Evolutionary conservation across 1,139 yeast species (phyloP).

Genomic region (Zygosaccharomyces sapae): DNA sequence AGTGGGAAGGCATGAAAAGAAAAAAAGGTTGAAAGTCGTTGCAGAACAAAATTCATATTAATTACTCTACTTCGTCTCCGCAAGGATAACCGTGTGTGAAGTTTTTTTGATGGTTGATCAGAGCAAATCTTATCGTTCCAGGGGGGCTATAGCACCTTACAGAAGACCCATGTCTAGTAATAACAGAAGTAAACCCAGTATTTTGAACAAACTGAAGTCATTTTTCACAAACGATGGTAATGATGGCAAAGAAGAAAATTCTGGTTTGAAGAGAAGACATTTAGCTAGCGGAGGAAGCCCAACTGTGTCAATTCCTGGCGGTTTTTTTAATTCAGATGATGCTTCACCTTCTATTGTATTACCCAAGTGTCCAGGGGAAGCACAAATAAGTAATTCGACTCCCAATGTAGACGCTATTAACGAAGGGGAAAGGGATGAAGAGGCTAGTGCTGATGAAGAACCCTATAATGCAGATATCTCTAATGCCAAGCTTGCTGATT

Average conservation of each 20-base stretch:
- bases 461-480: conserved; percentile 17
- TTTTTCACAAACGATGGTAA: conserved; percentile 9
- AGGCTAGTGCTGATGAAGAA: conserved; percentile 6
- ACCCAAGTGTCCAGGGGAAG: background rate
- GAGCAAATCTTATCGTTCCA: conserved; percentile 10
- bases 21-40: background rate
- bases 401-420: conserved; percentile 1
- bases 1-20: background rate
- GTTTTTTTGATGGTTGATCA: conserved; percentile 10
- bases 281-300: background rate
- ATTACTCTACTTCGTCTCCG: no score
- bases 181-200: conserved; percentile 12
- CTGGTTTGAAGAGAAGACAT: conserved; percentile 2
- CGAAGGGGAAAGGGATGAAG: conserved; percentile 3
- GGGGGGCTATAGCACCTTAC: conserved; percentile 25
- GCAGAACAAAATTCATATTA: no score
- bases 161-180: conserved; percentile 18
- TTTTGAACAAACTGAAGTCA: conserved; percentile 17
- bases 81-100: no score
- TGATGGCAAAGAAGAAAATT: background rate
- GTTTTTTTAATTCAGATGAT: conserved; percentile 17
- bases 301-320: conserved; percentile 17
- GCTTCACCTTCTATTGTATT: conserved; percentile 5
- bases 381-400: background rate
- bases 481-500: conserved; percentile 53